phyloP scores from a whole-genome alignment of 257 asterid genomes.

The Petunia secreta region DNA sequence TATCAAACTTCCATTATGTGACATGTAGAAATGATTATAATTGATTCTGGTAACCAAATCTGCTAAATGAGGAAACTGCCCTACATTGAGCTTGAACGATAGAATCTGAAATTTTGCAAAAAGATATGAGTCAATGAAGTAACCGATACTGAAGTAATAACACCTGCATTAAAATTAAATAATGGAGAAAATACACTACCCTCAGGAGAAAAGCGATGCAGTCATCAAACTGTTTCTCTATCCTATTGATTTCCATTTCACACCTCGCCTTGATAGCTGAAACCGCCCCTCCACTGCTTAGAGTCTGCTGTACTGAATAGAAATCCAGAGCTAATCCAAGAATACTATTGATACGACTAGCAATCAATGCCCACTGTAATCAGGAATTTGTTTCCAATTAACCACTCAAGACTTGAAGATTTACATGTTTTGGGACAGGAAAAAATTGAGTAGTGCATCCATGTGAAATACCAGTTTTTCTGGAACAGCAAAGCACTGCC shows the following conservation, averaged over 20 bases:
- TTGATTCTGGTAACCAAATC: slow-evolving; percentile 92
- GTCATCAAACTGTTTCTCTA: slow-evolving; percentile 89
- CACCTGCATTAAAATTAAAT: not conserved
- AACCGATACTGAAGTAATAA: not conserved
- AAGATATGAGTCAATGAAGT: not conserved
- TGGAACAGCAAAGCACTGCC: slow-evolving; percentile 94
- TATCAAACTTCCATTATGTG: slow-evolving; percentile 66
- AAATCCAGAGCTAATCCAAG: slow-evolving; percentile 91
- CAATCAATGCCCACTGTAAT: slow-evolving; percentile 85
- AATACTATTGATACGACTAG: slow-evolving; percentile 90
- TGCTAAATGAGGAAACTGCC: slow-evolving; percentile 95
- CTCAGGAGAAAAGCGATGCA: slow-evolving; percentile 95
- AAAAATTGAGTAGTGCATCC: not conserved
- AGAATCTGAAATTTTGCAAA: slow-evolving; percentile 61
- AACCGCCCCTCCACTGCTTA: slow-evolving; percentile 69
- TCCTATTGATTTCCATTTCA: slow-evolving; percentile 83
- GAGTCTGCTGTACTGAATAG: slow-evolving; percentile 71
- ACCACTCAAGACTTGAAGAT: slow-evolving; percentile 1
- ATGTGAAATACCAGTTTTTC: slow-evolving; percentile 77
- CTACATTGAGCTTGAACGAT: slow-evolving; percentile 92
- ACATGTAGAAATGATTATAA: slow-evolving; percentile 90
- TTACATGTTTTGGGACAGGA: slow-evolving; percentile 23
- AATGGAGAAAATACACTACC: slow-evolving; percentile 50
- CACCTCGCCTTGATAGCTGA: slow-evolving; percentile 80
- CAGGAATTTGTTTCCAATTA: not conserved